phyloP scores from a whole-genome alignment of 129 eudicot genomes.

The Centaurea solstitialis region DNA sequence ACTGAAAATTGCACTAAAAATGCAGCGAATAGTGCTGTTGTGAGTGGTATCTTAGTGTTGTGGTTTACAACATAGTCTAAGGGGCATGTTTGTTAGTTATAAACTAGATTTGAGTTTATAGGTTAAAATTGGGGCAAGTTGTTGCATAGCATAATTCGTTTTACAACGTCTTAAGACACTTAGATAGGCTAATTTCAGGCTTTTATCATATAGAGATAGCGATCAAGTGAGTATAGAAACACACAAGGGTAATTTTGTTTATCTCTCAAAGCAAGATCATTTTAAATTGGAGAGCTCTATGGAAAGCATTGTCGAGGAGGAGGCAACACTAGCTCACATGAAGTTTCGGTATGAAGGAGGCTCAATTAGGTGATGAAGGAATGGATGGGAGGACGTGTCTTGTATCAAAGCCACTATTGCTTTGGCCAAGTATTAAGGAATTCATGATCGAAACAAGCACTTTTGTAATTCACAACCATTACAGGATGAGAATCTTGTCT shows the following conservation, averaged over 20 bases:
- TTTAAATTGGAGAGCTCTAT: not conserved
- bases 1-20: not conserved
- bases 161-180: not conserved
- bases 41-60: too few relatives aligned
- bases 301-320: not conserved
- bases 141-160: not conserved
- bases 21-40: not conserved
- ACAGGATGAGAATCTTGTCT: not conserved
- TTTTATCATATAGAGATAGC: not conserved
- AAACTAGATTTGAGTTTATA: not conserved
- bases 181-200: not conserved
- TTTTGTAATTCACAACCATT: not conserved
- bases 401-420: not conserved
- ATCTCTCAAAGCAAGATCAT: too few relatives aligned
- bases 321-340: not conserved
- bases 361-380: not conserved
- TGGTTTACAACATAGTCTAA: not conserved
- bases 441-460: not conserved
- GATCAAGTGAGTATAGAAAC: not conserved
- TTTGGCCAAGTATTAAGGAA: not conserved
- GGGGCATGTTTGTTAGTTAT: not conserved
- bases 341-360: slow-evolving; percentile 6
- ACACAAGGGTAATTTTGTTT: not conserved
- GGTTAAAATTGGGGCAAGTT: not conserved
- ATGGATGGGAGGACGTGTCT: not conserved